phyloP scores from a whole-genome alignment of 306 rosid species.

The Herpetospermum pedunculosum region DNA sequence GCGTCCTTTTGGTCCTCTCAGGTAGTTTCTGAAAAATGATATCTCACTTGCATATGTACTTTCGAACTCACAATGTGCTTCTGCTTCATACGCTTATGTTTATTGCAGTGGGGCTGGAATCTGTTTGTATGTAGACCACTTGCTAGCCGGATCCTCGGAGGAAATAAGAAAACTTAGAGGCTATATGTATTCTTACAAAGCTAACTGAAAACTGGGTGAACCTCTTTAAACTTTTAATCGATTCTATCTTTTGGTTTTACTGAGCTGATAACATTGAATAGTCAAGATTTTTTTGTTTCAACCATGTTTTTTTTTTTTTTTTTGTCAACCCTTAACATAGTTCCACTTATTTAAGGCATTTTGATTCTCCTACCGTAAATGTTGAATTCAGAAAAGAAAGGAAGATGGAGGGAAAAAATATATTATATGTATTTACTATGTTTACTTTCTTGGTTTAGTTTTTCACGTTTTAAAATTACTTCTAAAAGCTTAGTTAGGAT shows the following conservation, averaged over 20 bases:
- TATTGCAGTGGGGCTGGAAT: constrained; percentile 64
- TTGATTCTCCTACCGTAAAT: too few species aligned
- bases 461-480: too few species aligned
- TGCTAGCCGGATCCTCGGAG: constrained; percentile 58
- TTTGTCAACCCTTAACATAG: too few species aligned
- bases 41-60: not conserved
- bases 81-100: constrained; percentile 4
- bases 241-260: not conserved
- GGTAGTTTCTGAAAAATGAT: constrained; percentile 25
- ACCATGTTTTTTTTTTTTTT: too few species aligned
- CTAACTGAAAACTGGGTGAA: constrained; percentile 54
- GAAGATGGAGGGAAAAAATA: too few species aligned
- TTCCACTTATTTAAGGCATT: too few species aligned
- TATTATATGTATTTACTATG: too few species aligned
- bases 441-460: too few species aligned
- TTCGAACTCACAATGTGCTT: not conserved
- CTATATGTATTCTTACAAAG: constrained; percentile 72
- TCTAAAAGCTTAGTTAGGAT: too few species aligned
- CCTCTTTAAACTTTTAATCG: not conserved
- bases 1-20: constrained; percentile 82
- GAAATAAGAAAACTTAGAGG: constrained; percentile 73
- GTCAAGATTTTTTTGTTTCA: too few species aligned
- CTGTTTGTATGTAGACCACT: constrained; percentile 71
- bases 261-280: not conserved
- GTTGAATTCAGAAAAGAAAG: too few species aligned